A percentile compares a stretch with the other conserved stretches of the same genome.
These are phyloP conservation scores for Daldinia grandis DNA, from an alignment of 495 filamentous ascomycete genomes.

Conservation along the genomic window DNA sequence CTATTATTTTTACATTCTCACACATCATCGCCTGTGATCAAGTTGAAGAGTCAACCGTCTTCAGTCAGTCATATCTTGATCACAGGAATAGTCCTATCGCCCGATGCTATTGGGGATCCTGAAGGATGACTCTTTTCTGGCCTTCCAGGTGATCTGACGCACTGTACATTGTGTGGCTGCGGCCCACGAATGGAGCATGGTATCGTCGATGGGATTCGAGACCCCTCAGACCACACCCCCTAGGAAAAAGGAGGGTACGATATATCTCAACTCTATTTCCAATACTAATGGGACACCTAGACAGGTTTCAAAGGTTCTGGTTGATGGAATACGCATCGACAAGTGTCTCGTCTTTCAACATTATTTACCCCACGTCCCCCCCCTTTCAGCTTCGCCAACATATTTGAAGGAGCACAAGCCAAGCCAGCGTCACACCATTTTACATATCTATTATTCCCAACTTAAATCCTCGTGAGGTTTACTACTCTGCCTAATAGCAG, in stretches of 20 bases:
- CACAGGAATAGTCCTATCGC: slow-evolving; percentile 26
- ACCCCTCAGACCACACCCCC: slow-evolving; percentile 17
- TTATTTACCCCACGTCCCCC: slow-evolving; percentile 18
- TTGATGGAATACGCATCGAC: slow-evolving; percentile 19
- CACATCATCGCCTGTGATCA: slow-evolving; percentile 17
- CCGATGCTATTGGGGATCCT: slow-evolving; percentile 15
- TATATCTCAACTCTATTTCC: background rate
- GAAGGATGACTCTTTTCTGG: slow-evolving; percentile 23
- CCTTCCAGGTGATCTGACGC: slow-evolving; percentile 16
- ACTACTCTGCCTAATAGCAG: background rate
- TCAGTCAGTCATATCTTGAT: slow-evolving; percentile 17
- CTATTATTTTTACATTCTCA: slow-evolving; percentile 6
- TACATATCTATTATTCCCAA: slow-evolving; percentile 4
- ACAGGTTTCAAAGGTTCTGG: background rate
- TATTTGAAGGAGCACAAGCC: slow-evolving; percentile 11
- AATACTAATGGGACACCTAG: background rate
- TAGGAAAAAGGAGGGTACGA: slow-evolving; percentile 7
- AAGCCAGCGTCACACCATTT: slow-evolving; percentile 23
- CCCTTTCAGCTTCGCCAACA: slow-evolving; percentile 9
- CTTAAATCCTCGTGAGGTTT: background rate
- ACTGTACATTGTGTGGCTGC: slow-evolving; percentile 19
- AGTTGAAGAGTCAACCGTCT: background rate
- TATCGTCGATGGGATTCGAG: background rate
- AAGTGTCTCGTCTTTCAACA: slow-evolving; percentile 24
- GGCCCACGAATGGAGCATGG: slow-evolving; percentile 7